These are phyloP conservation scores for Pythium vanterpoolii DNA, from an alignment of 352 stramenopile genomes.

Conservation along the genomic window DNA sequence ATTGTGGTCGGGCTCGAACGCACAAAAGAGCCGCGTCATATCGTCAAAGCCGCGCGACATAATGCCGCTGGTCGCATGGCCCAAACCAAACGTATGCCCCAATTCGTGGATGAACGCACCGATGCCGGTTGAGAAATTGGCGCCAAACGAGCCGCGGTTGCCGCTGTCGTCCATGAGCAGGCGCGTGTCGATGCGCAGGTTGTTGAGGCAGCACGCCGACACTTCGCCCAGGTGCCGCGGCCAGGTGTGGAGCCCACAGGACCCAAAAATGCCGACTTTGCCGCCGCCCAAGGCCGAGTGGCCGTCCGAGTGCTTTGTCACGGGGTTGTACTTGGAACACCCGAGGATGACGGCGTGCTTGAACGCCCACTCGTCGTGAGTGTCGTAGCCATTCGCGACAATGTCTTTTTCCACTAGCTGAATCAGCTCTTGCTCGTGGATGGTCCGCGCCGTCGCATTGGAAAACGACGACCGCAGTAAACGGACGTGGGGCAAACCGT, in stretches of 20 bases:
- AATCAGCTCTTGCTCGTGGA: constrained; percentile 64
- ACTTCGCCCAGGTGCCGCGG: constrained; percentile 44
- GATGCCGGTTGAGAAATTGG: constrained; percentile 61
- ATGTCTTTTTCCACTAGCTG: constrained; percentile 51
- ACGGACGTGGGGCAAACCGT: constrained; percentile 49
- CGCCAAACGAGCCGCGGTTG: constrained; percentile 53
- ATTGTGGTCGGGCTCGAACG: constrained; percentile 25
- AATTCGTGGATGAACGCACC: constrained; percentile 66
- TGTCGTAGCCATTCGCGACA: constrained; percentile 30
- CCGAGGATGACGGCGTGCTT: constrained; percentile 75
- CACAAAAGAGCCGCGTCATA: constrained; percentile 58
- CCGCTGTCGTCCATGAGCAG: constrained; percentile 60
- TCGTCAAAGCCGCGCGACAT: constrained; percentile 75
- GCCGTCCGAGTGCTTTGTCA: constrained; percentile 45
- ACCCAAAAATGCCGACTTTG: constrained; percentile 62
- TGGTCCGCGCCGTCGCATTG: constrained; percentile 37
- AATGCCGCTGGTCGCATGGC: constrained; percentile 50
- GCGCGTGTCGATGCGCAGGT: constrained; percentile 42
- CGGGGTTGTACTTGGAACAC: constrained; percentile 54
- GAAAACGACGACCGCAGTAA: constrained; percentile 55
- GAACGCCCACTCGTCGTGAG: constrained; percentile 29
- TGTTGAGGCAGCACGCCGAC: constrained; percentile 51
- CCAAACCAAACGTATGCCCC: constrained; percentile 60
- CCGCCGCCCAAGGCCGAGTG: constrained; percentile 58
- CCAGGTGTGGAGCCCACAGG: constrained; percentile 66